These are phyloP conservation scores for Rhizopus microsporus DNA, from an alignment of 371 early-diverging fungal species.

Conservation along the genomic window DNA sequence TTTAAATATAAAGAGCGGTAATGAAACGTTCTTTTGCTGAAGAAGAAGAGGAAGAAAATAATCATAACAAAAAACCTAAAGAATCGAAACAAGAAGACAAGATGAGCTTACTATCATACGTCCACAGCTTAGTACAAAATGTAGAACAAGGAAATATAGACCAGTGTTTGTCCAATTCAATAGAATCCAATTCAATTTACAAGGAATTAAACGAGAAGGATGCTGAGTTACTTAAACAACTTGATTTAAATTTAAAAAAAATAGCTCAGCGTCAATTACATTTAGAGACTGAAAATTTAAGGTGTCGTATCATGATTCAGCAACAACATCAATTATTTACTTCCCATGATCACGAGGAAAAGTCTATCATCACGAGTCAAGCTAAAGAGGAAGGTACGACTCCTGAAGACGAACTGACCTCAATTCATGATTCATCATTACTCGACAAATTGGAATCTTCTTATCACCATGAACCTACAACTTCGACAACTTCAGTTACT, in stretches of 20 bases:
- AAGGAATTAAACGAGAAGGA: slow-evolving; percentile 2
- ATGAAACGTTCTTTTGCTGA: slow-evolving; percentile 36
- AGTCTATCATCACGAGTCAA: not conserved
- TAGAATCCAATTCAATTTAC: not conserved
- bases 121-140: slow-evolving; percentile 17
- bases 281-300: slow-evolving; percentile 37
- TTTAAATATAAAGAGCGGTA: slow-evolving; percentile 14
- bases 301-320: slow-evolving; percentile 25
- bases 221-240: slow-evolving; percentile 20
- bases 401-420: not conserved
- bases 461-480: not conserved
- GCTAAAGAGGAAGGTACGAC: not conserved
- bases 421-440: not conserved
- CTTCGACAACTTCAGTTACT: not conserved
- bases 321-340: slow-evolving; percentile 25
- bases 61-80: slow-evolving; percentile 11
- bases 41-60: slow-evolving; percentile 17
- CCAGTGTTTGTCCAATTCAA: slow-evolving; percentile 6
- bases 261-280: slow-evolving; percentile 35
- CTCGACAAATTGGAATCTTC: not conserved
- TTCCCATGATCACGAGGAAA: slow-evolving; percentile 18
- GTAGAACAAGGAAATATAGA: slow-evolving; percentile 24
- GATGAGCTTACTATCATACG: slow-evolving; percentile 9
- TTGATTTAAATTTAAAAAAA: slow-evolving; percentile 29
- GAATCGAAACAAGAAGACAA: slow-evolving; percentile 17